Evolutionary conservation across 805 yeast species (phyloP).

Genomic region (Lipomyces starkeyi): DNA sequence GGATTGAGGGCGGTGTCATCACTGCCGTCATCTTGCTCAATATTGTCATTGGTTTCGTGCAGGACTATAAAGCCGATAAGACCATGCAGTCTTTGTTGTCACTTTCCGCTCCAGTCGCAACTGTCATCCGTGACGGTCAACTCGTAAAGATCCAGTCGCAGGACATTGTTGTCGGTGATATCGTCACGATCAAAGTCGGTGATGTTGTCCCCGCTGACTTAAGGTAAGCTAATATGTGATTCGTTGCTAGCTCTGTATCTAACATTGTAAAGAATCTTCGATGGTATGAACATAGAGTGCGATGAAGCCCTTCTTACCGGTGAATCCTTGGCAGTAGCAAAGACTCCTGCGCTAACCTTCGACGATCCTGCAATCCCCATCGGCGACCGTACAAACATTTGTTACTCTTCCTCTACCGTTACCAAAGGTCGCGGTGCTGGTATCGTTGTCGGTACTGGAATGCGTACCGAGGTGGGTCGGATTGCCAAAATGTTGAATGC

Average conservation of each 20-base stretch:
- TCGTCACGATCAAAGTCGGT: conserved; percentile 67
- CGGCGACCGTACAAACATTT: conserved; percentile 77
- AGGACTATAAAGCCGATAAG: conserved; percentile 75
- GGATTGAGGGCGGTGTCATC: conserved; percentile 85
- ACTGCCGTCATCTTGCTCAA: conserved; percentile 69
- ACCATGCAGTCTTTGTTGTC: conserved; percentile 77
- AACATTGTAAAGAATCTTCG: conserved; percentile 52
- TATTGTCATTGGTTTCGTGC: conserved; percentile 69
- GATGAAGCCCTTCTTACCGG: conserved; percentile 73
- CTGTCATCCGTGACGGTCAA: conserved; percentile 66
- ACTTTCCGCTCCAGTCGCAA: conserved; percentile 72
- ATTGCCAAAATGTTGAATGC: conserved; percentile 55
- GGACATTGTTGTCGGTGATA: conserved; percentile 75
- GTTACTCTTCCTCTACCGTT: conserved; percentile 69
- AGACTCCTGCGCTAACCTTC: conserved; percentile 54
- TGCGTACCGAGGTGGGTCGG: conserved; percentile 73
- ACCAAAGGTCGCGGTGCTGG: conserved; percentile 80
- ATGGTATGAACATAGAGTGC: conserved; percentile 67
- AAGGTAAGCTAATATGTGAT: conserved; percentile 33
- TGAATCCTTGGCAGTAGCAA: conserved; percentile 66
- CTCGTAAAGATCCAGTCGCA: conserved; percentile 64
- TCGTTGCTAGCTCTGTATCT: neutral
- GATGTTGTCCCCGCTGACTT: conserved; percentile 82
- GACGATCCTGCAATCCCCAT: conserved; percentile 56
- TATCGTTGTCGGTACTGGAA: conserved; percentile 68